A percentile compares a stretch with the other conserved stretches of the same genome.
These are phyloP conservation scores for Neofusicoccum ribis DNA, from an alignment of 2,329 filamentous ascomycete species.

Conservation along the genomic window DNA sequence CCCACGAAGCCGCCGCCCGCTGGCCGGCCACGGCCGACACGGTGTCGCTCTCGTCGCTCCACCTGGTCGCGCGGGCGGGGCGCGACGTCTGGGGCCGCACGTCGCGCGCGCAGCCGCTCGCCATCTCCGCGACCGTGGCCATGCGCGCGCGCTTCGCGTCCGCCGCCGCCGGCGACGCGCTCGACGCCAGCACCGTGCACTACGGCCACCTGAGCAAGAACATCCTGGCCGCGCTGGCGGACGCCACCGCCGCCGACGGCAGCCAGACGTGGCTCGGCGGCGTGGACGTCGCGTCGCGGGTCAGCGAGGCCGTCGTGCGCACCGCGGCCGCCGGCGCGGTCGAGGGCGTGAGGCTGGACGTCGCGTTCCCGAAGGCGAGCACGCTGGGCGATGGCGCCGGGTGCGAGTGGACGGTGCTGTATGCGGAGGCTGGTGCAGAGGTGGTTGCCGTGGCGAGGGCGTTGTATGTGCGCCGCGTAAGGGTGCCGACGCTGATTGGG, in stretches of 20 bases:
- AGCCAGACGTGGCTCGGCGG: constrained; percentile 29
- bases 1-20: constrained; percentile 24
- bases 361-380: constrained; percentile 67
- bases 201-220: constrained; percentile 71
- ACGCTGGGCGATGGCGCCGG: constrained; percentile 63
- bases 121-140: constrained; percentile 61
- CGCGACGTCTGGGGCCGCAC: constrained; percentile 68
- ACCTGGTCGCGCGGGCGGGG: constrained; percentile 57
- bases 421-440: constrained; percentile 58
- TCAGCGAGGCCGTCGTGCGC: constrained; percentile 23
- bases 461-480: constrained; percentile 58
- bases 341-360: constrained; percentile 51
- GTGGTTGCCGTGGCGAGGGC: constrained; percentile 34
- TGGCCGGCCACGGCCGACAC: constrained; percentile 34
- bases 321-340: constrained; percentile 30
- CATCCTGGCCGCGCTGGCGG: constrained; percentile 47
- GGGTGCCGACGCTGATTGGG: constrained; percentile 68
- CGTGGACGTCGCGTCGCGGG: constrained; percentile 24
- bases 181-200: constrained; percentile 71
- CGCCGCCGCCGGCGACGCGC: constrained; percentile 59
- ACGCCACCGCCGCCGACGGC: constrained; percentile 27
- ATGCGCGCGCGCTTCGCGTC: constrained; percentile 58
- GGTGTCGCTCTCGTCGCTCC: constrained; percentile 64
- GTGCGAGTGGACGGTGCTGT: constrained; percentile 35
- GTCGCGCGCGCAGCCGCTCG: constrained; percentile 60